Evolutionary conservation across 345 rosid species (phyloP).

Genomic region (Melaleuca quinquenervia): DNA sequence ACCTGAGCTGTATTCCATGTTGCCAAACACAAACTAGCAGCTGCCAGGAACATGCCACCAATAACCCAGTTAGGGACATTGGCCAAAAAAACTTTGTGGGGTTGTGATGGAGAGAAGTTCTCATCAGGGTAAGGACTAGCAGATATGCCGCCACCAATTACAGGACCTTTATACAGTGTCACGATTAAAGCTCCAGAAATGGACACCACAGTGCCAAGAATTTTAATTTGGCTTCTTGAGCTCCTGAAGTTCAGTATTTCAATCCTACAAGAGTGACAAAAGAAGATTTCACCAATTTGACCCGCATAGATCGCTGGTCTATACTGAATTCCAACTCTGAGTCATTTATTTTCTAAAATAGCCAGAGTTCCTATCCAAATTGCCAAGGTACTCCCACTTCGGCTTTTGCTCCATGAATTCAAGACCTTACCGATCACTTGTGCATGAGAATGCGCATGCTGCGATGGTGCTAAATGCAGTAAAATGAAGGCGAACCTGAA

Average conservation of each 20-base stretch:
- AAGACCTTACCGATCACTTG: neutral
- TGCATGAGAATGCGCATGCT: neutral
- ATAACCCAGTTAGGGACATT: conserved; percentile 23
- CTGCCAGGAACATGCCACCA: conserved; percentile 31
- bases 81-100: neutral
- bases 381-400: neutral
- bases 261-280: conserved; percentile 19
- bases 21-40: conserved; percentile 23
- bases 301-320: neutral
- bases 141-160: neutral
- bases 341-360: neutral
- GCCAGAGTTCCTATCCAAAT: neutral
- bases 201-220: conserved; percentile 25
- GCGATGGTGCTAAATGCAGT: neutral
- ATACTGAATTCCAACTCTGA: neutral
- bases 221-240: conserved; percentile 30
- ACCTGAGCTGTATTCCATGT: conserved; percentile 28
- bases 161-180: conserved; percentile 36
- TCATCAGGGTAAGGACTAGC: neutral
- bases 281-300: neutral
- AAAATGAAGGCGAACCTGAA: conserved; percentile 32
- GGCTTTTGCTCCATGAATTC: neutral
- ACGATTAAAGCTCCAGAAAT: conserved; percentile 35
- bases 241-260: conserved; percentile 35
- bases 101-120: neutral